Percentiles rank a stretch among this genome's conserved stretches.
phyloP scores from a whole-genome alignment of 257 asterid genomes.

The Solanum clarkiae region DNA sequence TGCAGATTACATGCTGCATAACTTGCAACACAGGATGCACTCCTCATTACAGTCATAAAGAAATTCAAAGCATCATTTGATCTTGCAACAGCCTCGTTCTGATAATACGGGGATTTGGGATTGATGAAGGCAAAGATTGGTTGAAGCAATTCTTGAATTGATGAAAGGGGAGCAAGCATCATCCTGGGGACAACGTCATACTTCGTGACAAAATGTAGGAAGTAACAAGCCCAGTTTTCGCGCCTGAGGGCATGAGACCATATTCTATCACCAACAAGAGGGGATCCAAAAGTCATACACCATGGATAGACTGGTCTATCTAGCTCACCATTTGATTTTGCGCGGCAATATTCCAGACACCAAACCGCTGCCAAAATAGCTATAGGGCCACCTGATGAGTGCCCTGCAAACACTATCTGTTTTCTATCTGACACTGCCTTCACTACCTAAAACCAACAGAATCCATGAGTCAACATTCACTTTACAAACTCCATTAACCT shows the following conservation, averaged over 20 bases:
- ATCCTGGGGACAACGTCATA: slow-evolving; percentile 71
- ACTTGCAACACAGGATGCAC: slow-evolving; percentile 48
- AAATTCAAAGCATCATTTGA: slow-evolving; percentile 19
- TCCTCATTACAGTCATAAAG: slow-evolving; percentile 47
- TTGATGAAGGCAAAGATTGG: slow-evolving; percentile 26
- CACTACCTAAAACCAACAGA: slow-evolving; percentile 42
- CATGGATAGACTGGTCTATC: slow-evolving; percentile 17
- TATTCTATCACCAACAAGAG: slow-evolving; percentile 40
- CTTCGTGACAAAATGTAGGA: slow-evolving; percentile 54
- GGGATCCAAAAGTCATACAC: slow-evolving; percentile 81
- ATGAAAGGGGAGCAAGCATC: slow-evolving; percentile 52
- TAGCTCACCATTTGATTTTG: slow-evolving; percentile 5
- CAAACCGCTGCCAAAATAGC: slow-evolving; percentile 69
- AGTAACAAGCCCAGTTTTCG: slow-evolving; percentile 56
- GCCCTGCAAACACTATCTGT: slow-evolving; percentile 71
- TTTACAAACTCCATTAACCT: not conserved
- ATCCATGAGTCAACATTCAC: not conserved
- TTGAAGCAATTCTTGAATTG: slow-evolving; percentile 34
- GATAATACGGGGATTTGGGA: slow-evolving; percentile 30
- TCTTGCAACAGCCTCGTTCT: slow-evolving; percentile 4
- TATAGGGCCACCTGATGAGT: slow-evolving; percentile 67
- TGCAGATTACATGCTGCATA: slow-evolving; percentile 63
- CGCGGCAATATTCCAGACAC: slow-evolving; percentile 55
- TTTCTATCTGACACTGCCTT: slow-evolving; percentile 47
- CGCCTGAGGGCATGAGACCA: slow-evolving; percentile 75